Conservation (phyloP, 176 grass and related monocot genomes). For the Aegilops longissima region DNA sequence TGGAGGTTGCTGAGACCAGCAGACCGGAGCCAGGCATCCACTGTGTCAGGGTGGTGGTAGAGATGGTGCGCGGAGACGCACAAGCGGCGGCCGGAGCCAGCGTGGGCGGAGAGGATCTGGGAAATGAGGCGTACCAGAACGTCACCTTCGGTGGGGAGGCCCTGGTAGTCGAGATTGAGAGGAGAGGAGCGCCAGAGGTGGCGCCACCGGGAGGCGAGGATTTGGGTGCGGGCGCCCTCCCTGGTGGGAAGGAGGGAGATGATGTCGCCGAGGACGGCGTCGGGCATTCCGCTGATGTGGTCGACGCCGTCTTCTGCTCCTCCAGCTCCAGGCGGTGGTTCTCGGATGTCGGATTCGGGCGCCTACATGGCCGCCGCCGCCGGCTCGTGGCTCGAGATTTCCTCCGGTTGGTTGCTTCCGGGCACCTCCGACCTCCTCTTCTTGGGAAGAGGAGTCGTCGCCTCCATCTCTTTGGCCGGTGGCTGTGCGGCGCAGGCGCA, state of each 20-base stretch:
- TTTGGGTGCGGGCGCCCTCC: background rate
- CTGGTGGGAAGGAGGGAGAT: background rate
- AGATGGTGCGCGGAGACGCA: background rate
- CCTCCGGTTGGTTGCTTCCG: background rate
- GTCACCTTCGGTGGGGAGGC: background rate
- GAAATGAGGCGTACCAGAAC: background rate
- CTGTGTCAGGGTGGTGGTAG: too few species aligned
- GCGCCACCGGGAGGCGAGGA: background rate
- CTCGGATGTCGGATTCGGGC: background rate
- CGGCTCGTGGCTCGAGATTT: background rate
- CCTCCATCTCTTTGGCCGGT: background rate
- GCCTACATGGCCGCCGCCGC: background rate
- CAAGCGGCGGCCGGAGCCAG: background rate
- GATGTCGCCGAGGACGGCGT: background rate
- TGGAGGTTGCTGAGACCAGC: too few species aligned
- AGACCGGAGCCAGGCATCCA: too few species aligned
- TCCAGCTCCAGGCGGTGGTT: background rate
- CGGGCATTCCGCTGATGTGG: background rate
- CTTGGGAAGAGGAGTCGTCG: background rate
- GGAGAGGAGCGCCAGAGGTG: background rate
- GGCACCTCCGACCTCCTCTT: background rate
- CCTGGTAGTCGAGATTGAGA: background rate
- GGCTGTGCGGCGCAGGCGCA: background rate
- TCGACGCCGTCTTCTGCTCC: background rate
- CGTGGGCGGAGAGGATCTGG: background rate